Percentiles rank a stretch among this genome's conserved stretches.
Conservation (phyloP, 2,329 filamentous ascomycete genomes). For the Exophiala sp. region DNA sequence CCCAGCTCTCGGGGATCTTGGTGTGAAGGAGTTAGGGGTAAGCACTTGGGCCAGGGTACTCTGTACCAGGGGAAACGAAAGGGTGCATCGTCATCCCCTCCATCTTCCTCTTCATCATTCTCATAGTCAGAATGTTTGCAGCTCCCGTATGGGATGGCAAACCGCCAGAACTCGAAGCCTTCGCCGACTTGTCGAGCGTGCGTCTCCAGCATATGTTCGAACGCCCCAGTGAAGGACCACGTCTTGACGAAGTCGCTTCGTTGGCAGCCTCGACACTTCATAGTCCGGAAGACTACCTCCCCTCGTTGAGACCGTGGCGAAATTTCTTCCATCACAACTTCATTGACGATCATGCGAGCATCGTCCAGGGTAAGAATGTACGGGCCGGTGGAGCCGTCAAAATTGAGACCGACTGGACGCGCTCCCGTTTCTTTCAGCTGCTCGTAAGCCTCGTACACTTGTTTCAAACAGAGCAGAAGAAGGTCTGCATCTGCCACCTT, state of each 20-base stretch:
- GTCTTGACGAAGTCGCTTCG: constrained; percentile 26
- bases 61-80: constrained; percentile 30
- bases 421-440: not conserved
- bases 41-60: constrained; percentile 31
- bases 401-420: constrained; percentile 21
- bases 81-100: too few species aligned
- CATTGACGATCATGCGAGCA: constrained; percentile 31
- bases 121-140: constrained; percentile 7
- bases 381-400: constrained; percentile 19
- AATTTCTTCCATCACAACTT: constrained; percentile 26
- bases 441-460: constrained; percentile 28
- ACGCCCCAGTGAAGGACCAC: constrained; percentile 25
- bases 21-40: constrained; percentile 32
- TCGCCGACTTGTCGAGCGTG: constrained; percentile 29
- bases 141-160: constrained; percentile 14
- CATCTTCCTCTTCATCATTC: too few species aligned
- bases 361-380: constrained; percentile 33
- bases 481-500: constrained; percentile 30
- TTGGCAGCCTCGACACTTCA: constrained; percentile 32
- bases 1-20: constrained; percentile 26
- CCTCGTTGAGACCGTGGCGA: constrained; percentile 14
- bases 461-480: constrained; percentile 29
- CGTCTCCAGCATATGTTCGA: constrained; percentile 30
- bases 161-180: constrained; percentile 29
- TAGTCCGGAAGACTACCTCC: constrained; percentile 22